Conservation (phyloP, 2,329 filamentous ascomycete genomes). For the Trichoderma cornu-damae region DNA sequence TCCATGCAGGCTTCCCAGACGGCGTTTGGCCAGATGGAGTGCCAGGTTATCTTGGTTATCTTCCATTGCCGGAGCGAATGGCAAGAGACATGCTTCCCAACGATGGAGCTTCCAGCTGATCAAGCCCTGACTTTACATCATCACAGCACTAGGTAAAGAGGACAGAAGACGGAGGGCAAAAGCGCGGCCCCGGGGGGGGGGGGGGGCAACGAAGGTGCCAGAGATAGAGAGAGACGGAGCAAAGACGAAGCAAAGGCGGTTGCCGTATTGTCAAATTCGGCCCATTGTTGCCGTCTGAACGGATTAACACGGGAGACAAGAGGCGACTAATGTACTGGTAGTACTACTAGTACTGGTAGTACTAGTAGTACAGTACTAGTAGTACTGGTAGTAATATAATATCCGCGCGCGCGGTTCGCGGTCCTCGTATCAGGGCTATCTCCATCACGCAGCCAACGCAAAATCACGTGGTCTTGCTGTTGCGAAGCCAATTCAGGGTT, state of each 20-base stretch:
- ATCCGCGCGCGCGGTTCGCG: background rate
- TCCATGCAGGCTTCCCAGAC: no score
- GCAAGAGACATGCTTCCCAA: background rate
- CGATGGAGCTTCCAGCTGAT: background rate
- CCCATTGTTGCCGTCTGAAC: no score
- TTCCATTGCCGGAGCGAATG: background rate
- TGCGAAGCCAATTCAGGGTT: background rate
- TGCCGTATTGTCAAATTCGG: background rate
- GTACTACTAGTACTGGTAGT: no score
- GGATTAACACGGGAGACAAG: no score
- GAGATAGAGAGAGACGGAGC: background rate
- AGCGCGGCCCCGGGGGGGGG: no score
- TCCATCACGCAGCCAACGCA: constrained; percentile 34
- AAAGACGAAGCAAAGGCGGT: no score
- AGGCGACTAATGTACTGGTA: no score
- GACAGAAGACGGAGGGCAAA: background rate
- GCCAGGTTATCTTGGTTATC: background rate
- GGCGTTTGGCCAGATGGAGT: background rate
- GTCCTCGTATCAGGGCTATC: background rate
- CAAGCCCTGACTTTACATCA: background rate
- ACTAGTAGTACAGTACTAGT: no score
- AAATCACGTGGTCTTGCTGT: constrained; percentile 33
- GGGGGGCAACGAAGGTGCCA: background rate
- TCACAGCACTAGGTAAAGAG: background rate
- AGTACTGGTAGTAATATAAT: no score